These are phyloP conservation scores for Oenanthe javanica DNA, from an alignment of 140 eudicot genomes.

Conservation along the genomic window DNA sequence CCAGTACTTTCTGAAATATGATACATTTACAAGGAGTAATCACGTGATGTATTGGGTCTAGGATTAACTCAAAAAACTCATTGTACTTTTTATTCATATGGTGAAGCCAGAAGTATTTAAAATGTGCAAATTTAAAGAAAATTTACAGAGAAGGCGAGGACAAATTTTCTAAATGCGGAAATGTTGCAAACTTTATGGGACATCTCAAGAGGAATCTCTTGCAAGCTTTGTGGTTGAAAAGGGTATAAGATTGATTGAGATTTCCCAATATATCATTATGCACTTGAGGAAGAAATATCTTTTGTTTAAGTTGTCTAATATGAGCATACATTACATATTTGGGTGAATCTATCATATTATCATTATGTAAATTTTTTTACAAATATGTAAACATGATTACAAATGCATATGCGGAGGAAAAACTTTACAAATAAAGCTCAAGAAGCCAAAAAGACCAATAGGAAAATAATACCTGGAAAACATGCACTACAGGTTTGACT, in stretches of 20 bases:
- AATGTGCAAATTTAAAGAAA: background rate
- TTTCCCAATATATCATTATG: background rate
- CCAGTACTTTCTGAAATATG: background rate
- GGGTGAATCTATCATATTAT: background rate
- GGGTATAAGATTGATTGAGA: background rate
- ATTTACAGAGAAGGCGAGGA: background rate
- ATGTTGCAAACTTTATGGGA: background rate
- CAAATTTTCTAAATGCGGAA: background rate
- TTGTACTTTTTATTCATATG: background rate
- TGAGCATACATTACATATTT: background rate
- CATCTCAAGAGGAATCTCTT: background rate
- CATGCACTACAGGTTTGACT: conserved; percentile 93
- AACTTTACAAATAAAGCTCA: background rate
- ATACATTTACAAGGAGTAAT: conserved; percentile 12
- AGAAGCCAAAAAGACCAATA: background rate
- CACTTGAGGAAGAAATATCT: background rate
- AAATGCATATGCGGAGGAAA: background rate
- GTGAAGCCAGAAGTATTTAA: background rate
- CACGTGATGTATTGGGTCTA: background rate
- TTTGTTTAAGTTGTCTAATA: background rate
- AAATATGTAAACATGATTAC: background rate
- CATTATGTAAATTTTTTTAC: background rate
- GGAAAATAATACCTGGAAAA: conserved; percentile 64
- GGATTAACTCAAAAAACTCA: background rate
- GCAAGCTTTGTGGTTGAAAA: background rate